Percentiles rank a stretch among this genome's conserved stretches.
These are phyloP conservation scores for Penicillium sp. DNA, from an alignment of 2,329 filamentous ascomycete genomes.

Conservation along the genomic window DNA sequence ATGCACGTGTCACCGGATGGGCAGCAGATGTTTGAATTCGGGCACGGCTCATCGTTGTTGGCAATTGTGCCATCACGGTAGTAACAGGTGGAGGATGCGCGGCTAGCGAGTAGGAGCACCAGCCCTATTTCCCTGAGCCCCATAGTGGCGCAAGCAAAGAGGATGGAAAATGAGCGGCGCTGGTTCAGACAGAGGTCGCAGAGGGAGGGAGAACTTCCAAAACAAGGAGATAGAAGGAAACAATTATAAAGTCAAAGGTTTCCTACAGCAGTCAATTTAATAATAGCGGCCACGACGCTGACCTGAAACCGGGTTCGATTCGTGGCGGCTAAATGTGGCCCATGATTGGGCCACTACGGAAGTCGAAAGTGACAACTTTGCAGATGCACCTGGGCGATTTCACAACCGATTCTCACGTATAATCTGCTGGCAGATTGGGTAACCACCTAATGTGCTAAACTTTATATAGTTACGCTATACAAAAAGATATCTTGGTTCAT, in stretches of 20 bases:
- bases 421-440: too few relatives aligned
- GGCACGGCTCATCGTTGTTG: background rate
- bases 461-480: too few relatives aligned
- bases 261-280: background rate
- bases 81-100: slow-evolving; percentile 1
- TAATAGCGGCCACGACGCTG: too few relatives aligned
- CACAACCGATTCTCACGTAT: too few relatives aligned
- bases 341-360: background rate
- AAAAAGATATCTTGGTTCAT: too few relatives aligned
- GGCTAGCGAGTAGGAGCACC: background rate
- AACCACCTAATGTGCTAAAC: too few relatives aligned
- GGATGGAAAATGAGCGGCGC: background rate
- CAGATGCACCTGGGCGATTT: too few relatives aligned
- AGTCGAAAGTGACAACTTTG: too few relatives aligned
- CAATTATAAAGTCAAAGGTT: background rate
- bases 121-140: background rate
- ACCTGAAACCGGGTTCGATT: background rate
- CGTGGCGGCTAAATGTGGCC: background rate
- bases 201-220: background rate
- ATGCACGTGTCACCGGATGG: background rate
- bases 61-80: slow-evolving; percentile 1
- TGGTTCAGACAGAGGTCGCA: background rate
- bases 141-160: background rate
- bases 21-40: background rate
- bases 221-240: background rate